Evolutionary conservation across 352 stramenopile genomes (phyloP).

Genomic region (Globisporangium nagaii): DNA sequence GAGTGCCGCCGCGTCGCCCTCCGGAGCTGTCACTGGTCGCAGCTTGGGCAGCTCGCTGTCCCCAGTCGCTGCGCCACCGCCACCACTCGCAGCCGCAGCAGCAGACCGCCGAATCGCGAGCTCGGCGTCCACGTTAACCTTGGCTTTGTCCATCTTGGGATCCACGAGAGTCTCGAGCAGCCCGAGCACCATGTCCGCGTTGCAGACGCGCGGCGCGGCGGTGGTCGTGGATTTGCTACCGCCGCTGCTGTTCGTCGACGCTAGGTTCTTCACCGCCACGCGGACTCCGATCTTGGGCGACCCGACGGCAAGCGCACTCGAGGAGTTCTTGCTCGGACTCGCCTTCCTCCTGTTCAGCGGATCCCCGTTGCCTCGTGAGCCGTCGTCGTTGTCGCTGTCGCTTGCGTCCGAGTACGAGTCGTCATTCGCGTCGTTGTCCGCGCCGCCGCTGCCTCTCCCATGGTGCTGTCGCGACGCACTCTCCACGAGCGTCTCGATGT

Average conservation of each 20-base stretch:
- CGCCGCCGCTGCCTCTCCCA: conserved; percentile 5
- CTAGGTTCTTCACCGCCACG: conserved; percentile 5
- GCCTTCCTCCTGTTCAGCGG: not conserved
- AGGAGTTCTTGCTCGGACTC: conserved; percentile 8
- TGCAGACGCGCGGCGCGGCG: conserved; percentile 40
- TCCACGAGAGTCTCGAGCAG: conserved; percentile 46
- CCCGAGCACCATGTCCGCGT: conserved; percentile 49
- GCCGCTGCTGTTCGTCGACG: conserved; percentile 8
- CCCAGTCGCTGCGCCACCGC: not conserved
- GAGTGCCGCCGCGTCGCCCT: conserved; percentile 8
- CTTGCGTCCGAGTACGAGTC: conserved; percentile 37
- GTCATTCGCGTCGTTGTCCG: conserved; percentile 16
- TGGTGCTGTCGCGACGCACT: not conserved
- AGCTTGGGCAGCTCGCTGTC: conserved; percentile 40
- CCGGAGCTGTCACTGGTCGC: conserved; percentile 30
- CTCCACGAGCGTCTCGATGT: conserved; percentile 24
- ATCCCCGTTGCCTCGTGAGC: not conserved
- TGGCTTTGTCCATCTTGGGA: conserved; percentile 45
- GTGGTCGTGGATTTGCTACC: conserved; percentile 11
- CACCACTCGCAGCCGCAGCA: conserved; percentile 13
- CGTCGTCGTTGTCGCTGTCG: conserved; percentile 27
- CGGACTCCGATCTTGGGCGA: conserved; percentile 12
- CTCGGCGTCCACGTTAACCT: conserved; percentile 53
- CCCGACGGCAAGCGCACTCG: not conserved
- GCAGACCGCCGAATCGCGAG: conserved; percentile 26